Evolutionary conservation across 306 rosid genomes (phyloP).

Genomic region (Bauhinia variegata): DNA sequence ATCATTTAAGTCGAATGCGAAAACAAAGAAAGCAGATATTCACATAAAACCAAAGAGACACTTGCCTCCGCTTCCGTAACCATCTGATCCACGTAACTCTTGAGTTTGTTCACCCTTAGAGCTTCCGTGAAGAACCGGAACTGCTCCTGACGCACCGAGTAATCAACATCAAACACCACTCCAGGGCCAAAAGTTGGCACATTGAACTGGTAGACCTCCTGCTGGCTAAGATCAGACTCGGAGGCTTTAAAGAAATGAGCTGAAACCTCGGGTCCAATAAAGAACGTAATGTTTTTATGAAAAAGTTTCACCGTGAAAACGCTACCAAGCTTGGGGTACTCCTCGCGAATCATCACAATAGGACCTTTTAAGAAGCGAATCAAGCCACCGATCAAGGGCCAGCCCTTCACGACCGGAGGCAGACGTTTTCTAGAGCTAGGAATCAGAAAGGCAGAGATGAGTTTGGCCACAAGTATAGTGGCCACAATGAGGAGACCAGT

Average conservation of each 20-base stretch:
- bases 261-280: conserved; percentile 93
- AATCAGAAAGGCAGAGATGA: conserved; percentile 54
- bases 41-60: not conserved
- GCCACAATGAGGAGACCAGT: conserved; percentile 61
- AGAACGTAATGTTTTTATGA: conserved; percentile 75
- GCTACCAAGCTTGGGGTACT: conserved; percentile 82
- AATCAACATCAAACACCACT: conserved; percentile 93
- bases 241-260: conserved; percentile 89
- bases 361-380: conserved; percentile 80
- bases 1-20: too few relatives aligned
- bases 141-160: conserved; percentile 86
- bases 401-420: conserved; percentile 61
- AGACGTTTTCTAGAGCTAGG: conserved; percentile 64
- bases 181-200: conserved; percentile 98
- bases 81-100: conserved; percentile 96
- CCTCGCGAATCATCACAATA: conserved; percentile 71
- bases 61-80: conserved; percentile 79
- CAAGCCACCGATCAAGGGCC: conserved; percentile 75
- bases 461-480: conserved; percentile 64
- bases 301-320: conserved; percentile 79
- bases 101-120: conserved; percentile 72
- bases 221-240: conserved; percentile 91
- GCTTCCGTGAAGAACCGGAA: conserved; percentile 94
- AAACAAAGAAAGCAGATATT: too few relatives aligned
- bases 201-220: conserved; percentile 92